Percentiles rank a stretch among this genome's conserved stretches.
Evolutionary conservation across 2,329 filamentous ascomycete genomes (phyloP).

Genomic region (Arachnomyces sp.): DNA sequence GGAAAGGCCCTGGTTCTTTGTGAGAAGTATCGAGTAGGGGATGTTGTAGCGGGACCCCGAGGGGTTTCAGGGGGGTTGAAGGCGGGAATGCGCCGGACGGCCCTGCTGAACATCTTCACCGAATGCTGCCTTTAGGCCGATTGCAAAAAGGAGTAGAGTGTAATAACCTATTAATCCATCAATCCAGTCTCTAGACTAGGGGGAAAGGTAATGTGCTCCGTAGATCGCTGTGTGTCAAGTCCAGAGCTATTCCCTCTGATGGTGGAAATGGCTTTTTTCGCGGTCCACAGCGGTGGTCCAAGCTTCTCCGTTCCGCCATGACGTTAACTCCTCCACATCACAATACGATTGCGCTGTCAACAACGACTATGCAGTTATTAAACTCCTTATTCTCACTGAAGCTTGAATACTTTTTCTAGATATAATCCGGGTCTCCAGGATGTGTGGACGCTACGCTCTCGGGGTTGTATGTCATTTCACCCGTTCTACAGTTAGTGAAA

Average conservation of each 20-base stretch:
- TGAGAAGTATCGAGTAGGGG: constrained; percentile 10
- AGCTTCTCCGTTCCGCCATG: constrained; percentile 21
- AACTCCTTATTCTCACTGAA: neutral
- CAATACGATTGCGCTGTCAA: neutral
- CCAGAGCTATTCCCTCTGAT: neutral
- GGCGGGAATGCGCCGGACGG: constrained; percentile 23
- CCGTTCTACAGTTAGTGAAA: constrained; percentile 13
- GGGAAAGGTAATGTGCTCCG: neutral
- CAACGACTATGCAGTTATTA: neutral
- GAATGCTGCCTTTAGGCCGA: constrained; percentile 10
- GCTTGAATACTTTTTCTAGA: neutral
- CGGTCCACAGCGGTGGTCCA: constrained; percentile 16
- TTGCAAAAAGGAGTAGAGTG: neutral
- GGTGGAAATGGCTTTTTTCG: constrained; percentile 10
- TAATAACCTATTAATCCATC: neutral
- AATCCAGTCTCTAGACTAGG: neutral
- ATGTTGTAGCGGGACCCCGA: constrained; percentile 4
- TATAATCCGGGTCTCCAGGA: constrained; percentile 24
- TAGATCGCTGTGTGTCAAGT: neutral
- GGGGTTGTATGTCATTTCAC: constrained; percentile 47
- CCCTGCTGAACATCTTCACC: constrained; percentile 19
- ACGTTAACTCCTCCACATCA: constrained; percentile 12
- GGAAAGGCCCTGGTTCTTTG: constrained; percentile 5
- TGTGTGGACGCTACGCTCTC: constrained; percentile 64
- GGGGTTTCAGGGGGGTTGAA: constrained; percentile 7